phyloP scores from a whole-genome alignment of 495 filamentous ascomycete genomes.

The Lentithecium fluviatile region DNA sequence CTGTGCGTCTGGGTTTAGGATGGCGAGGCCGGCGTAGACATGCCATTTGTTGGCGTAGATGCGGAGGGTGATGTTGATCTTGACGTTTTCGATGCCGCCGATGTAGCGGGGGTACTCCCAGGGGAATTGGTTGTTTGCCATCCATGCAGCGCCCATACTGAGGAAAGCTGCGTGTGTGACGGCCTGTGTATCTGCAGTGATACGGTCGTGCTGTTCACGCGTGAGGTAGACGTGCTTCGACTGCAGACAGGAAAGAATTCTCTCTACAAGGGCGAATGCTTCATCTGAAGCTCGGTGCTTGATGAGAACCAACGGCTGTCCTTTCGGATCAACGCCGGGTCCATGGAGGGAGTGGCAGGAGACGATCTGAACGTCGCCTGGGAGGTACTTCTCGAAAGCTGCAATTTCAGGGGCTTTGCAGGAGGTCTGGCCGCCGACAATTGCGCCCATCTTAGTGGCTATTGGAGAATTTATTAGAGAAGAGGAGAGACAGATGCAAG shows the following conservation, averaged over 20 bases:
- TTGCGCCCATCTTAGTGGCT: constrained; percentile 92
- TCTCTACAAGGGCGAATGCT: constrained; percentile 73
- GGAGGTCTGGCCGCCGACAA: constrained; percentile 96
- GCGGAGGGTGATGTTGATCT: constrained; percentile 94
- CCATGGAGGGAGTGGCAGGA: constrained; percentile 97
- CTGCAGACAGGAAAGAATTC: constrained; percentile 74
- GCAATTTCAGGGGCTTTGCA: constrained; percentile 97
- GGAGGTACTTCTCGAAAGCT: constrained; percentile 87
- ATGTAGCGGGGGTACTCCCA: constrained; percentile 93
- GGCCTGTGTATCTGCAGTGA: constrained; percentile 96
- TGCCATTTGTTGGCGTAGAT: constrained; percentile 99
- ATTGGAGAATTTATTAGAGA: constrained; percentile 39
- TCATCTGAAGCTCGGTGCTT: constrained; percentile 81
- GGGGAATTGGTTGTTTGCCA: constrained; percentile 86
- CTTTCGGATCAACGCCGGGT: constrained; percentile 79
- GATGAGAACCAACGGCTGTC: constrained; percentile 88
- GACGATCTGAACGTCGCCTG: constrained; percentile 84
- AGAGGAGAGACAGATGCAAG: not conserved
- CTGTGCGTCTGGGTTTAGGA: constrained; percentile 88
- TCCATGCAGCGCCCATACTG: constrained; percentile 96
- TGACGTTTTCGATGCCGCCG: constrained; percentile 97
- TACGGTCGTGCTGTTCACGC: constrained; percentile 85
- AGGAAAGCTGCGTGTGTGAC: constrained; percentile 97
- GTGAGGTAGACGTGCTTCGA: constrained; percentile 83
- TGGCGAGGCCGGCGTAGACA: constrained; percentile 95